phyloP scores from a whole-genome alignment of 2,329 filamentous ascomycete genomes.

The Arthrobotrys conoides region DNA sequence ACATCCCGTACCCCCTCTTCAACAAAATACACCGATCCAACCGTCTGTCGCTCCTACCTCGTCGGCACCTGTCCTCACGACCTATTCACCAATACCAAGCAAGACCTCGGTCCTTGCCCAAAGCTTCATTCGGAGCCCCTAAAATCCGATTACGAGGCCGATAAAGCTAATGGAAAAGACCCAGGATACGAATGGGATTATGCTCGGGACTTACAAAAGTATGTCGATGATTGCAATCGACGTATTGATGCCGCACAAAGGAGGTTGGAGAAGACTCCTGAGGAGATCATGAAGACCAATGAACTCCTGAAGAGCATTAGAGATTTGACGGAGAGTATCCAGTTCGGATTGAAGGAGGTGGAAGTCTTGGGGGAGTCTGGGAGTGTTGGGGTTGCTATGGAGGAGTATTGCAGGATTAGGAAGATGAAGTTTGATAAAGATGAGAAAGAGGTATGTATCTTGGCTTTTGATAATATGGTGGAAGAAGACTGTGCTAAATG shows the following conservation, averaged over 20 bases:
- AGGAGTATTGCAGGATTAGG: slow-evolving; percentile 88
- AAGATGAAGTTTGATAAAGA: slow-evolving; percentile 84
- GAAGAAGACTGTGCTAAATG: slow-evolving; percentile 5
- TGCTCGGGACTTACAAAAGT: slow-evolving; percentile 93
- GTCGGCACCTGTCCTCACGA: slow-evolving; percentile 96
- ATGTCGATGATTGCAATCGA: slow-evolving; percentile 96
- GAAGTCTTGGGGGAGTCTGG: slow-evolving; percentile 85
- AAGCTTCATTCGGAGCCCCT: slow-evolving; percentile 90
- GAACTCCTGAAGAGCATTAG: slow-evolving; percentile 86
- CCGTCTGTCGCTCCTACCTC: slow-evolving; percentile 94
- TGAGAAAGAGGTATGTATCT: slow-evolving; percentile 68
- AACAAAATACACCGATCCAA: slow-evolving; percentile 88
- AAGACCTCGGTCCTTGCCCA: slow-evolving; percentile 90
- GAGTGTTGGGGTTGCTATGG: slow-evolving; percentile 83
- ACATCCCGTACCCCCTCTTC: slow-evolving; percentile 74
- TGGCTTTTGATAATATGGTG: background rate
- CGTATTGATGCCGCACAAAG: slow-evolving; percentile 92
- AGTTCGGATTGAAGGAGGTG: slow-evolving; percentile 86
- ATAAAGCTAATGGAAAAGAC: slow-evolving; percentile 65
- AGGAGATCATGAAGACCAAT: slow-evolving; percentile 97
- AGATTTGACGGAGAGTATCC: slow-evolving; percentile 83
- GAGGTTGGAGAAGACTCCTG: slow-evolving; percentile 93
- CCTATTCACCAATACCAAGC: slow-evolving; percentile 99
- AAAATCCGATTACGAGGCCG: slow-evolving; percentile 84
- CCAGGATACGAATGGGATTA: slow-evolving; percentile 97